Evolutionary conservation across 2,329 filamentous ascomycete genomes (phyloP).

Genomic region (Aspergillus ibericus): DNA sequence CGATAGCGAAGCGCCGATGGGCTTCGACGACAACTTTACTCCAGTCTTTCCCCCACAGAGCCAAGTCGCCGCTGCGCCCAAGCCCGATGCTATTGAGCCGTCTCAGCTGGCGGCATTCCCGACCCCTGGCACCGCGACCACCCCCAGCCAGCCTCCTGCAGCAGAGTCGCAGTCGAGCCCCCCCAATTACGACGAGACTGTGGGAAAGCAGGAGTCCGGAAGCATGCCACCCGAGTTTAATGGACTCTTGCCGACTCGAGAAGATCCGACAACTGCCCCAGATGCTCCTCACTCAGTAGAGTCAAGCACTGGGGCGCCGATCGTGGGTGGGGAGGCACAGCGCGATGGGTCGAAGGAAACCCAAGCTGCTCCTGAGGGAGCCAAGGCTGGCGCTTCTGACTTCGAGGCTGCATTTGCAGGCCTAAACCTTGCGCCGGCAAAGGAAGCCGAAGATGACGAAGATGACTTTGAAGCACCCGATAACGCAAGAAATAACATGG

Average conservation of each 20-base stretch:
- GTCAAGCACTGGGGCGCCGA: slow-evolving; percentile 35
- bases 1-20: slow-evolving; percentile 62
- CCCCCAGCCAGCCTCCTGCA: slow-evolving; percentile 48
- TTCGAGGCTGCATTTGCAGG: slow-evolving; percentile 50
- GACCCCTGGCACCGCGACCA: slow-evolving; percentile 40
- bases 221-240: slow-evolving; percentile 40
- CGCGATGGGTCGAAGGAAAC: slow-evolving; percentile 10
- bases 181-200: slow-evolving; percentile 37
- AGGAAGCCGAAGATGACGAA: slow-evolving; percentile 56
- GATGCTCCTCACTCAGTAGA: slow-evolving; percentile 44
- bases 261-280: slow-evolving; percentile 40
- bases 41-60: slow-evolving; percentile 53
- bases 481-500: slow-evolving; percentile 32
- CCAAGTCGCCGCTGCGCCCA: slow-evolving; percentile 28
- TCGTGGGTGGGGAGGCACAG: slow-evolving; percentile 38
- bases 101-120: slow-evolving; percentile 41
- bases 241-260: slow-evolving; percentile 41
- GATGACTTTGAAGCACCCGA: slow-evolving; percentile 49
- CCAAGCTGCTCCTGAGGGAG: slow-evolving; percentile 17
- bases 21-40: slow-evolving; percentile 92
- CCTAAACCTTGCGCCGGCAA: slow-evolving; percentile 45
- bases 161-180: slow-evolving; percentile 60
- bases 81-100: slow-evolving; percentile 37
- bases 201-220: slow-evolving; percentile 24
- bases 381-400: slow-evolving; percentile 40